Evolutionary conservation across 1,139 yeast species (phyloP).

Genomic region (Candida mesenterica): DNA sequence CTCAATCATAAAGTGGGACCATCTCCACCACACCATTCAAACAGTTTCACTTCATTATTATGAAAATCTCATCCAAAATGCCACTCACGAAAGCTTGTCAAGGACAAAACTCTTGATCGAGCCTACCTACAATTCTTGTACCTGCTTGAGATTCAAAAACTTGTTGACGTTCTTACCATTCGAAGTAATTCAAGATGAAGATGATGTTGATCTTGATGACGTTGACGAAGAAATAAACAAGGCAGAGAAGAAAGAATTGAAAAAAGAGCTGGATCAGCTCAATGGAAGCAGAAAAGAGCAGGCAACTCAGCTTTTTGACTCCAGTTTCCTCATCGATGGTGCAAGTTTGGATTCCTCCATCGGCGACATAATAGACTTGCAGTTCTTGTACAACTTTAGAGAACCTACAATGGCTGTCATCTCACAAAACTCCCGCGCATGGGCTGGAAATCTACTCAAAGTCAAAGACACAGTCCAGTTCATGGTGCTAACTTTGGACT

Average conservation of each 20-base stretch:
- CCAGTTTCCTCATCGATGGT: constrained; percentile 60
- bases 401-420: constrained; percentile 80
- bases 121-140: constrained; percentile 56
- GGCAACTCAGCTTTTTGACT: constrained; percentile 38
- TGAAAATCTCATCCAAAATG: constrained; percentile 61
- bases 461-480: constrained; percentile 63
- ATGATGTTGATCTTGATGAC: constrained; percentile 38
- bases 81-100: constrained; percentile 47
- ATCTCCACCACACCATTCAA: constrained; percentile 45
- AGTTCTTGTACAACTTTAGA: constrained; percentile 66
- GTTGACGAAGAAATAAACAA: constrained; percentile 27
- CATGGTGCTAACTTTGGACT: constrained; percentile 64
- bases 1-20: constrained; percentile 75
- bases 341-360: constrained; percentile 56
- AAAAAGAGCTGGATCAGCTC: constrained; percentile 2
- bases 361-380: constrained; percentile 61
- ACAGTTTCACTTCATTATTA: constrained; percentile 86
- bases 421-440: constrained; percentile 60
- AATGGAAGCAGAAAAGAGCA: constrained; percentile 10
- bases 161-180: constrained; percentile 74
- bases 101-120: constrained; percentile 60
- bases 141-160: constrained; percentile 69
- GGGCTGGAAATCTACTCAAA: constrained; percentile 72
- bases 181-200: constrained; percentile 42
- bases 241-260: constrained; percentile 2